Base-by-base conservation (phyloP, 495 filamentous ascomycete species). In the Penicillium cinerascens region DNA sequence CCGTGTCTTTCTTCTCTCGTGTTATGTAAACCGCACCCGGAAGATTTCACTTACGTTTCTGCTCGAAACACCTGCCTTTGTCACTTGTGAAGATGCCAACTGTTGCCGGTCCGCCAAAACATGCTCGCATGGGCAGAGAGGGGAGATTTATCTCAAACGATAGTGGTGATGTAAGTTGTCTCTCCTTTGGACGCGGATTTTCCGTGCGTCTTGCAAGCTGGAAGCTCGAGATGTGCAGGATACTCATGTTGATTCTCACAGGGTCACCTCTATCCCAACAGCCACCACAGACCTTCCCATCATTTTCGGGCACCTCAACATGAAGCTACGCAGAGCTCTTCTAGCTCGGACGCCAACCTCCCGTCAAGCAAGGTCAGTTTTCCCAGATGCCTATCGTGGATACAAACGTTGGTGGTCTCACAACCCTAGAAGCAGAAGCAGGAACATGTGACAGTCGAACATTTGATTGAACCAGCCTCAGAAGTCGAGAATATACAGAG, bases 401-500 rank as follows among this genome's bases (percentile, higher is more conserved):
- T 22, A 22, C 23, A 1, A 10, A 18, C 36, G 41, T 7, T 9
- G 33, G 45, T 25, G 29, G 25, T 63, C 79, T 80, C 40, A 80
- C 71, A 68, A 65, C 54, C 64, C 59, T 66, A 81, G 76, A 79
- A 78, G 74, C 71, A 74, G 60, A 83, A 82, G 63, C 48, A 75
- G 35, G 71, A 80, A 27, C 68, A 73, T 49, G 51, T 58, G 36
- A 63, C 63, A 26, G 49, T 54, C 50, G 56, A 59, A 21, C 49
- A 67, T 50, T 47, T 59, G 47, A 43, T 39, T 38, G 58, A 52
- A 18, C 50, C 61, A 39, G 36, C 67, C 18, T 66, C 72, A 15
- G 69, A 76, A 21, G 56, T 76, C 44, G 70, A 77, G 20, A 69
- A 51, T 33, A 65, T 77, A 20, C 59, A 74, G 3, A 64, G 67